Conservation (phyloP, 2,329 filamentous ascomycete genomes). For the Xylogone sp. region DNA sequence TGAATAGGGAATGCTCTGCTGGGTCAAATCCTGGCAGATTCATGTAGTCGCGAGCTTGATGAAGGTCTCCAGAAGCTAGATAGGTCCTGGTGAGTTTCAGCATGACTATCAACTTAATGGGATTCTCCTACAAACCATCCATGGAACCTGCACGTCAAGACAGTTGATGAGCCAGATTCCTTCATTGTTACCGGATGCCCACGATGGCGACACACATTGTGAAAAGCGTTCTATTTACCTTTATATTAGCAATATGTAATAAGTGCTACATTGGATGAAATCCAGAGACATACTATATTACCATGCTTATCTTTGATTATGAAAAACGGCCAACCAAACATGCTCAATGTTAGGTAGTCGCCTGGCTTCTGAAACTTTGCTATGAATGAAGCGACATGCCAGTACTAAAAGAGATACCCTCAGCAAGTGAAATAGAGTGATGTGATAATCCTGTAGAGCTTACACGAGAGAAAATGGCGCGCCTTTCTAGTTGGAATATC, state of each 20-base stretch:
- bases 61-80: neutral
- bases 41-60: neutral
- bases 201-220: constrained; percentile 27
- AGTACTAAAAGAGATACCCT: neutral
- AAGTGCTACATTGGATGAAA: neutral
- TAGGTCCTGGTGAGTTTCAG: neutral
- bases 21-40: neutral
- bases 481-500: constrained; percentile 14
- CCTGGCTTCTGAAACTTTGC: constrained; percentile 23
- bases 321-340: constrained; percentile 4
- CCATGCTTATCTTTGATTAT: neutral
- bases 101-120: neutral
- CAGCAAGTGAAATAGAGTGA: neutral
- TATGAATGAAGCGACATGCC: neutral
- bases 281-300: neutral
- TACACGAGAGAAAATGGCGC: constrained; percentile 16
- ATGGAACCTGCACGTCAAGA: constrained; percentile 4
- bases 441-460: neutral
- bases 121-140: constrained; percentile 1
- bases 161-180: neutral
- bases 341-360: constrained; percentile 24
- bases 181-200: constrained; percentile 14
- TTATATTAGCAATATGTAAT: neutral
- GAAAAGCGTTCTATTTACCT: constrained; percentile 13
- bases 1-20: neutral